Conservation (phyloP, 1,284 basidiomycete species). For the Chalciporus sp. region DNA sequence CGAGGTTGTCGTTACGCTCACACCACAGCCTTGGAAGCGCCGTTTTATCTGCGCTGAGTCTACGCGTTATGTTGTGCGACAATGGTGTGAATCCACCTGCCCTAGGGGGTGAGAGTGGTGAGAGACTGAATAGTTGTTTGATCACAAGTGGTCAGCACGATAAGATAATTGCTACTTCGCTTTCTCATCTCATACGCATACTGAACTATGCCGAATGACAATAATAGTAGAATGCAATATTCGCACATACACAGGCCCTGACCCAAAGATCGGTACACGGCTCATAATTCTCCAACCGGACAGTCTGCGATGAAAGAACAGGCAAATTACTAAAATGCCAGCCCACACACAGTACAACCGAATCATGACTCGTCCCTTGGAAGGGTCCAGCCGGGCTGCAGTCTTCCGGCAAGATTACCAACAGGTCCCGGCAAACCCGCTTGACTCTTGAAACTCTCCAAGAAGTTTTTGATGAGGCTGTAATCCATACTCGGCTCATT, state of each 20-base stretch:
- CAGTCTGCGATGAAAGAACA: too few species aligned
- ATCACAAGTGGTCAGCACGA: not conserved
- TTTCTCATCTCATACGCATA: too few species aligned
- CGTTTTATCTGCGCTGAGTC: not conserved
- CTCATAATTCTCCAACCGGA: too few species aligned
- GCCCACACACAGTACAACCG: too few species aligned
- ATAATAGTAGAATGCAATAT: too few species aligned
- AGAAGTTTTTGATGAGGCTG: conserved; percentile 90
- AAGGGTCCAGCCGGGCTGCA: conserved; percentile 73
- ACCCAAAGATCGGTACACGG: too few species aligned
- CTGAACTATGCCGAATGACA: too few species aligned
- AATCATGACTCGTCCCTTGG: conserved; percentile 59
- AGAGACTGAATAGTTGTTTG: not conserved
- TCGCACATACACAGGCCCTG: too few species aligned
- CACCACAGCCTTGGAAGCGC: not conserved
- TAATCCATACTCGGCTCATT: conserved; percentile 70
- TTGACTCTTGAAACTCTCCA: conserved; percentile 93
- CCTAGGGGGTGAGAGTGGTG: not conserved
- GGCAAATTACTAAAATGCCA: not conserved
- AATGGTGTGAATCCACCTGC: not conserved
- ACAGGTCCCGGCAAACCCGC: conserved; percentile 87
- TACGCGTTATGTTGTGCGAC: not conserved
- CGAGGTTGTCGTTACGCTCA: not conserved
- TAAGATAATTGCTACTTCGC: too few species aligned
- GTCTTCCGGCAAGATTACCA: conserved; percentile 79